Evolutionary conservation across 371 early-diverging fungal species (phyloP), one percentile per base, ranked within the genome.

Genomic region (Fennellomyces sp.): DNA sequence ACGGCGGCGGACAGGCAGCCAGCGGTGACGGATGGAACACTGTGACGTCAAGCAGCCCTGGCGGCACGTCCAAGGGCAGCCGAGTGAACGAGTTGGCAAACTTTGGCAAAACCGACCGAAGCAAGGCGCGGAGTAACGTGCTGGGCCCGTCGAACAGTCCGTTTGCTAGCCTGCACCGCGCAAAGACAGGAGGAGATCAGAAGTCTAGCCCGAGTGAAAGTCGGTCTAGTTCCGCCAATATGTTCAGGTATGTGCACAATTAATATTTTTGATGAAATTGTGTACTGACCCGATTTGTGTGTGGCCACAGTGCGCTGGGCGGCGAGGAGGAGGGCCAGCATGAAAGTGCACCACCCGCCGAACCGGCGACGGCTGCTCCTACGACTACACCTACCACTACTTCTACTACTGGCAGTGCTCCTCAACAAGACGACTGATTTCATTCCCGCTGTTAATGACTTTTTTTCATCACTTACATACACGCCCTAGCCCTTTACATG

Each of bases 91-190:
- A 94, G 60, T 71, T 94, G 48, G 78, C 87, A 36, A 81, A 83
- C 57, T 94, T 95, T 73, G 96, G 94, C 50, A 86, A 93, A 68
- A 71, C 92, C 2, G 76, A 84, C 39, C 84, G 90, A 52, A 76
- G 85, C 66, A 89, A 88, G 70, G 59, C 74, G 17, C 71, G 76
- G 21, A 52, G 68, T 28, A 64, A 78, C 47, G 80, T 80, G 23
- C 79, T 88, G 50, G 88, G 86, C 52, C 88, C 89, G 35, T 75
- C 82, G 5, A 51, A 51, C 27, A 80, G 78, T 64, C 84, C 86
- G 13, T 87, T 92, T 66, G 81, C 72, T 29, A 71, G 65, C 35
- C 66, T 79, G 64, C 60, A 57, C 27, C 75, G 78, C 7, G 61
- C 64, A 17, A 58, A 73, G 59, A 38, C 60, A 30, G 61, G 56